A percentile compares a stretch with the other conserved stretches of the same genome.
Evolutionary conservation across 2,329 filamentous ascomycete species (phyloP).

Genomic region (Talaromyces verruculosus): DNA sequence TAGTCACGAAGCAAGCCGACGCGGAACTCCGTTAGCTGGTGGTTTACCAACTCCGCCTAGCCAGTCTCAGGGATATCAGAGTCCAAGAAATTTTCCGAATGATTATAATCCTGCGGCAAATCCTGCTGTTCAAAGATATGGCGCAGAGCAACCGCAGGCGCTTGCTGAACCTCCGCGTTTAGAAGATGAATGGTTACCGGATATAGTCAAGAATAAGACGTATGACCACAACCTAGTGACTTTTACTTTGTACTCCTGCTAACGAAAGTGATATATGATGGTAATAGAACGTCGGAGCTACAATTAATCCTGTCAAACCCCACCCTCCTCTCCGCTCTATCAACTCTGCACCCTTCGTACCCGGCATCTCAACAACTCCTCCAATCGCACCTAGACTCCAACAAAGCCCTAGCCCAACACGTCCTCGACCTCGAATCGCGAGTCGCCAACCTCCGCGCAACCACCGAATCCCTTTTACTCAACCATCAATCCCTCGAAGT

Average conservation of each 20-base stretch:
- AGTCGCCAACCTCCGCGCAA: slow-evolving; percentile 57
- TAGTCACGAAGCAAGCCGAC: slow-evolving; percentile 67
- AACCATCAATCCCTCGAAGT: slow-evolving; percentile 82
- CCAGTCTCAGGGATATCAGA: slow-evolving; percentile 28
- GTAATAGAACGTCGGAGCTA: slow-evolving; percentile 49
- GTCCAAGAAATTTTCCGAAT: not conserved
- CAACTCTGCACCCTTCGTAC: slow-evolving; percentile 73
- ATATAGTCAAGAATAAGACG: slow-evolving; percentile 77
- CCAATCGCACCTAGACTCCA: slow-evolving; percentile 65
- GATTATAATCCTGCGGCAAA: not conserved
- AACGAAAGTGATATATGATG: not conserved
- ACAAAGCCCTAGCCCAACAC: slow-evolving; percentile 64
- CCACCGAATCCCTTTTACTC: slow-evolving; percentile 77
- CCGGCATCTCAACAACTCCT: slow-evolving; percentile 64
- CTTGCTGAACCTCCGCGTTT: slow-evolving; percentile 39
- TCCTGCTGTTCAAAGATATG: not conserved
- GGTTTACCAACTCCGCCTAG: slow-evolving; percentile 39
- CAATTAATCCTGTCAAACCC: slow-evolving; percentile 75
- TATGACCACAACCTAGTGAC: slow-evolving; percentile 43
- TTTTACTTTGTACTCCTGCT: too few species aligned
- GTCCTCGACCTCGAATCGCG: slow-evolving; percentile 47
- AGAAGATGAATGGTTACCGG: slow-evolving; percentile 72
- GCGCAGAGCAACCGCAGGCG: not conserved
- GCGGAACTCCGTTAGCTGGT: slow-evolving; percentile 60
- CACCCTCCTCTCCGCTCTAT: slow-evolving; percentile 69